phyloP scores from a whole-genome alignment of 1,284 basidiomycete species.

The Mycosarcoma mackinlayi region DNA sequence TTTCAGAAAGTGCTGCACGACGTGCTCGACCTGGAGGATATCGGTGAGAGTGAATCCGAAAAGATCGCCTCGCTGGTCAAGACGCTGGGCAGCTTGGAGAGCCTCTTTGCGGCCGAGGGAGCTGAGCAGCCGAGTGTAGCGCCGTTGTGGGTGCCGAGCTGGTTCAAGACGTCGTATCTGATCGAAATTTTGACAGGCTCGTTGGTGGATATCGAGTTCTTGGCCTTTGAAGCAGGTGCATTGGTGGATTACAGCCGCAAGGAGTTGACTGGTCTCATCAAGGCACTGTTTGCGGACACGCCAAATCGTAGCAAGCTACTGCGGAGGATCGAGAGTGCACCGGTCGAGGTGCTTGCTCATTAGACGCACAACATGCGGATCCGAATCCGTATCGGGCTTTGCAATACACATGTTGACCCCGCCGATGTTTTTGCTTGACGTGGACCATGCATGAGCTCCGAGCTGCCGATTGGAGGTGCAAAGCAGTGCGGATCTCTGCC shows the following conservation, averaged over 20 bases:
- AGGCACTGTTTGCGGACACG: conserved; percentile 81
- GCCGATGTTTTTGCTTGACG: too few relatives aligned
- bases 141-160: conserved; percentile 60
- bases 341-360: conserved; percentile 34
- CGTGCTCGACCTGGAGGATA: conserved; percentile 84
- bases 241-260: conserved; percentile 88
- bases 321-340: conserved; percentile 50
- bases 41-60: conserved; percentile 88
- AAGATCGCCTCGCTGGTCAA: conserved; percentile 83
- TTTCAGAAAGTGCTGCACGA: conserved; percentile 79
- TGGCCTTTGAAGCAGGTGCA: conserved; percentile 85
- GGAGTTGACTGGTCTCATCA: conserved; percentile 83
- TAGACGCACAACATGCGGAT: background rate
- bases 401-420: background rate
- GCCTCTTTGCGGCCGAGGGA: conserved; percentile 77
- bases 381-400: background rate
- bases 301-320: conserved; percentile 54
- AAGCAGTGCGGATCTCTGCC: too few relatives aligned
- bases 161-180: conserved; percentile 66
- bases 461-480: too few relatives aligned
- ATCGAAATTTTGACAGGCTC: conserved; percentile 63
- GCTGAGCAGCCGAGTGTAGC: conserved; percentile 53
- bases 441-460: too few relatives aligned
- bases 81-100: conserved; percentile 79
- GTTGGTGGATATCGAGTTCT: conserved; percentile 82